Percentiles rank a stretch among this genome's conserved stretches.
Evolutionary conservation across 2,329 filamentous ascomycete species (phyloP).

Genomic region (Nemania diffusa): DNA sequence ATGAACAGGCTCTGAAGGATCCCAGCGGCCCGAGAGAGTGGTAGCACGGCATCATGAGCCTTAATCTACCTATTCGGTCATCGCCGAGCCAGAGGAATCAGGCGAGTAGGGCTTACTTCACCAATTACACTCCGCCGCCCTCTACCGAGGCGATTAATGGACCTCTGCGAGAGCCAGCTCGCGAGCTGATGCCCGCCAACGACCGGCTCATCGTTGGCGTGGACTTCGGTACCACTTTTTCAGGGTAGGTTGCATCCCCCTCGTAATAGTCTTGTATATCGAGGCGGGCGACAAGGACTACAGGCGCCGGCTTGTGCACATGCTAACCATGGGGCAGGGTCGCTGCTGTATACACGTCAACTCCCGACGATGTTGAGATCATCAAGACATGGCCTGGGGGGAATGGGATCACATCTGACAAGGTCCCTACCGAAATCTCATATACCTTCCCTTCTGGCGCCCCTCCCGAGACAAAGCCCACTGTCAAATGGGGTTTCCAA

Average conservation of each 20-base stretch:
- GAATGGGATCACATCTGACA: conserved; percentile 88
- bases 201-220: conserved; percentile 81
- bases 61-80: conserved; percentile 63
- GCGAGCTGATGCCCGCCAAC: conserved; percentile 62
- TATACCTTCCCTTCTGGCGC: conserved; percentile 60
- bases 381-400: conserved; percentile 88
- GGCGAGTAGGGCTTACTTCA: conserved; percentile 67
- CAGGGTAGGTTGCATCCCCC: conserved; percentile 65
- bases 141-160: conserved; percentile 72
- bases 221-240: conserved; percentile 88
- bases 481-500: conserved; percentile 82
- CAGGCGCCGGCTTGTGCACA: background rate
- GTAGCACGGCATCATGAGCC: conserved; percentile 54
- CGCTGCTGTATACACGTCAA: conserved; percentile 78
- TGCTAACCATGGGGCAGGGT: conserved; percentile 59
- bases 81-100: conserved; percentile 62
- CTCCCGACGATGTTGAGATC: conserved; percentile 82
- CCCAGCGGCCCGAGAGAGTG: conserved; percentile 25
- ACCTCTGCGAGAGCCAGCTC: conserved; percentile 65
- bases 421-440: conserved; percentile 83
- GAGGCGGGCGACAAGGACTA: background rate
- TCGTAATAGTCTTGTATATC: too few species aligned
- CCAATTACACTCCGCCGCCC: conserved; percentile 63
- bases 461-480: conserved; percentile 56
- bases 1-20: conserved; percentile 26